A percentile compares a stretch with the other conserved stretches of the same genome.
Evolutionary conservation across 2,329 filamentous ascomycete species (phyloP).

Genomic region (Penicillium hesseltinei): DNA sequence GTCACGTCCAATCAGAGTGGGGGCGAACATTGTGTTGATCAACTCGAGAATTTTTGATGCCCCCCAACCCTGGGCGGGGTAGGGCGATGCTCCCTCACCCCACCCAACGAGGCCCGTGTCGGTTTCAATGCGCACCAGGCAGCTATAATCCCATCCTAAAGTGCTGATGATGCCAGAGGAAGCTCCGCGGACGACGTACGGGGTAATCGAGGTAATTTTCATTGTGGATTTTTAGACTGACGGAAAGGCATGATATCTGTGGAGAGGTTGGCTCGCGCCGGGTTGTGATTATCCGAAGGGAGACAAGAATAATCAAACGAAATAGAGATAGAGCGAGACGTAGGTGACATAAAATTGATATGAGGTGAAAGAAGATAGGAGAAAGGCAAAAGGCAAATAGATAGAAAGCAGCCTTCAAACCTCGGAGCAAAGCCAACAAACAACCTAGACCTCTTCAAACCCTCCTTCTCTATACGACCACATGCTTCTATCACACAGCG

Average conservation of each 20-base stretch:
- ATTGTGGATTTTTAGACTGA: background rate
- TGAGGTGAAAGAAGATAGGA: background rate
- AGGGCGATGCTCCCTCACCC: background rate
- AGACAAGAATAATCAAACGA: background rate
- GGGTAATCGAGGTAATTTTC: background rate
- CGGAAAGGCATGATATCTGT: background rate
- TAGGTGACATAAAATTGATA: no score
- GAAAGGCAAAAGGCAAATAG: background rate
- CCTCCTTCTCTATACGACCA: no score
- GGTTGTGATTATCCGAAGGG: background rate
- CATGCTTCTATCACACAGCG: no score
- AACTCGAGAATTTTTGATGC: background rate
- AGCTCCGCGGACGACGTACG: background rate
- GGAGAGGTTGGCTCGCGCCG: background rate
- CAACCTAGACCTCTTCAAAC: no score
- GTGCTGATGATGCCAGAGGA: fast-evolving
- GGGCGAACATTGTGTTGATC: no score
- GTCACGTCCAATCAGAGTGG: background rate
- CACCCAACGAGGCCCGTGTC: background rate
- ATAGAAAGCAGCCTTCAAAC: background rate
- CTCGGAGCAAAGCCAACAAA: background rate
- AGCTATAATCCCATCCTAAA: background rate
- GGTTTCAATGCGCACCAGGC: background rate
- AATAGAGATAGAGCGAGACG: background rate
- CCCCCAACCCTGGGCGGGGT: fast-evolving